Base-by-base conservation (phyloP, 768 basidiomycete genomes). In the Clavulina sp. region DNA sequence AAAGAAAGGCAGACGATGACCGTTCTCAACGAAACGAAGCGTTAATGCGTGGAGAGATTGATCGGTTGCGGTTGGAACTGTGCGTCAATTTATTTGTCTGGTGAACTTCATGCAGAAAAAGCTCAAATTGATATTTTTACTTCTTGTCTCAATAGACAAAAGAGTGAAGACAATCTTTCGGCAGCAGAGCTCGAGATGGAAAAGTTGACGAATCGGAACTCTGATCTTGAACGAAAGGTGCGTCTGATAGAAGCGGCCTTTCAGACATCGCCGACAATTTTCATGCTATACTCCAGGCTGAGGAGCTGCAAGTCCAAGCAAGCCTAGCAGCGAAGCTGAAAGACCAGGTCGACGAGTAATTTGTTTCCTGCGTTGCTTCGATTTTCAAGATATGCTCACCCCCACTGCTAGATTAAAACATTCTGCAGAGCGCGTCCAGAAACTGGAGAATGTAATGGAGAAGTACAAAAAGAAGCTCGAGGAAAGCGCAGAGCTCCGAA, bases 391-490 rank as follows among this genome's bases (percentile, higher is more conserved):
- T 26, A 23, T 7, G 9, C 4, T 41, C 31, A 33, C 49, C 18
- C 32, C 28, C 34, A 26, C 18, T 7, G 34, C 32, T 54, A 93
- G 89, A 61, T 87, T 88, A 60, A 81, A 82, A 4, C 91, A 96
- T 66, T 83, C 88, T 4, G 84, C 86, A 3, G 95, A 96, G 60
- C 85, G 80, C 57, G 69, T 91, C 38, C 81, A 85, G 59, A 97
- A 96, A 70, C 84, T 81, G 1, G 95, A 97, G 66, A 92, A 92
- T 60, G 91, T 95, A 28, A 86, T 95, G 76, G 91, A 96, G 66
- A 99, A 97, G 65, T 92, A 96, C 66, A 93, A 92, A 69, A 92
- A 87, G 73, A 99, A 97, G 66, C 73, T 97, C 1, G 93, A 96
- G 60, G 95, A 96, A 63, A 78, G 84, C 3, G 88, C 84, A 13